A percentile compares a stretch with the other conserved stretches of the same genome.
phyloP scores from a whole-genome alignment of 2,329 filamentous ascomycete species.

The Fusarium avenaceum region DNA sequence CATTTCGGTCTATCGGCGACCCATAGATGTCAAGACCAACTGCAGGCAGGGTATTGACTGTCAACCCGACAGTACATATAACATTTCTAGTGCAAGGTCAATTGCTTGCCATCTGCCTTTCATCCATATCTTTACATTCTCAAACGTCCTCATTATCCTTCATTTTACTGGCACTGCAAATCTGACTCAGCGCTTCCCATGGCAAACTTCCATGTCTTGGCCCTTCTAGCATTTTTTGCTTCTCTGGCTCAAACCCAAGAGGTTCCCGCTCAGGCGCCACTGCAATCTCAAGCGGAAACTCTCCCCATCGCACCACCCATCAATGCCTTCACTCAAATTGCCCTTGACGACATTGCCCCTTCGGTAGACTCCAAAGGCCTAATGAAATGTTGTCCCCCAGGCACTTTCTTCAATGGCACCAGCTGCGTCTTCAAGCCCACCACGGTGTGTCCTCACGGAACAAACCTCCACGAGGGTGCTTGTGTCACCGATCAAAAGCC shows the following conservation, averaged over 20 bases:
- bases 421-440: neutral
- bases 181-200: accelerated
- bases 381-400: neutral
- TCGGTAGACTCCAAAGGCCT: neutral
- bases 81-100: too few species aligned
- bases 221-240: neutral
- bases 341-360: neutral
- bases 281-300: neutral
- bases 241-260: neutral
- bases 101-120: too few species aligned
- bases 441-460: neutral
- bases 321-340: neutral
- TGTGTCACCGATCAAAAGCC: neutral
- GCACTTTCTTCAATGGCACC: neutral
- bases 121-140: neutral
- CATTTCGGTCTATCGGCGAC: too few species aligned
- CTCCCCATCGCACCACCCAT: neutral
- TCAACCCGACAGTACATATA: too few species aligned
- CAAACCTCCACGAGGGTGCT: neutral
- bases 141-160: neutral
- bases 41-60: too few species aligned
- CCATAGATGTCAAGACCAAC: too few species aligned
- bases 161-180: neutral
- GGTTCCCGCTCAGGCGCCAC: neutral
- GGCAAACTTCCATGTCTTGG: neutral